Base-by-base conservation (phyloP, 2,329 filamentous ascomycete species). In the Elsinoe batatas region DNA sequence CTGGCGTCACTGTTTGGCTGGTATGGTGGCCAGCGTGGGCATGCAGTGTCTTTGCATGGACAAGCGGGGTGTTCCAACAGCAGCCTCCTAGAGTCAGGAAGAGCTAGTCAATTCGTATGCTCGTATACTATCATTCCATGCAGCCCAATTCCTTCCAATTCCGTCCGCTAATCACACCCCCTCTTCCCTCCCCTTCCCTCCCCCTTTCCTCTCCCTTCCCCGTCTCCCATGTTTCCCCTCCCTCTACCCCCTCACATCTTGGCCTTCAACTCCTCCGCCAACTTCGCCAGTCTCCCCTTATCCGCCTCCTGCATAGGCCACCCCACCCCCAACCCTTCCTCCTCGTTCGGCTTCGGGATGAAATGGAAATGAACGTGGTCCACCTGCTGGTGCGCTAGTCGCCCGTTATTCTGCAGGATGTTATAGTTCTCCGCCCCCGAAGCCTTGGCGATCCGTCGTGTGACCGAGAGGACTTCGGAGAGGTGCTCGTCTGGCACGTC, bases 361-460 rank as follows among this genome's bases (percentile, higher is more conserved):
- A 97, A 85, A 68, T 98, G 93, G 72, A 98, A 91, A 70, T 96
- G 91, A 62, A 93, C 91, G 74, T 98, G 93, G 63, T 89, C 86
- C 59, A 98, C 91, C 61, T 86, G 77, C 74, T 97, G 93, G 71
- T 98, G 93, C 15, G 93, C 93, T 65, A 91, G 81, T 18, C 81
- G 77, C 53, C 93, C 93, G 67, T 98, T 98, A 75, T 98, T 98
- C 75, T 98, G 93, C 58, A 98, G 76, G 49, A 98, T 80, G 68
- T 98, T 98, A 78, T 89, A 98, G 71, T 97, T 80, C 53, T 77
- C 75, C 3, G 86, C 84, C 36, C 88, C 88, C 3, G 81, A 83
- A 26, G 90, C 91, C 17, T 76, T 72, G 49, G 86, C 90, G 47
- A 98, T 81, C 71, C 87, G 91, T 80, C 95, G 96, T 47, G 88